Evolutionary conservation across 2,329 filamentous ascomycete species (phyloP), one percentile per base, ranked within the genome.

Genomic region (Stromatinia cepivora): DNA sequence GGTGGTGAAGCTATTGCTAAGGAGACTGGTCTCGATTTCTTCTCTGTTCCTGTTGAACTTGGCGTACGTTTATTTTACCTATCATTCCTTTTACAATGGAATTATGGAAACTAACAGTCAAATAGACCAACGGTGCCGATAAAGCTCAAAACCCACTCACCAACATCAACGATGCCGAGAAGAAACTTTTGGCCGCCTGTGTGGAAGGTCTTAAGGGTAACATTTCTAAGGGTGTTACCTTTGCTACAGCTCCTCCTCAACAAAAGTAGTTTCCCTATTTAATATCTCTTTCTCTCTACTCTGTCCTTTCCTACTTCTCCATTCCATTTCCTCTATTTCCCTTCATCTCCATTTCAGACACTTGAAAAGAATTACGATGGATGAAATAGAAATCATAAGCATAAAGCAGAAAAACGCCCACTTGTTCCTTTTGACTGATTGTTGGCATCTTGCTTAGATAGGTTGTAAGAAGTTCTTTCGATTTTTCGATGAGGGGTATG

Each of bases 41-140:
- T 99, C 88, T 97, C 95, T 70, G 93, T 96, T 68, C 94, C 94
- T 71, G 88, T 98, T 75, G 92, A 97, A 84, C 93, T 99, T 76
- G 95, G 95, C 79, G 93, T 96, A 91, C 84, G 92, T 80, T 97
- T 63, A 22, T 15, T 8, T 80, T 92, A 4, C 36, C 28, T 17
- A 1, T 4, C 5, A 28, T 56, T 2, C 92, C 79, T 88, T 89
- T 78, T 84, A 96, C 88, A 88, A 90, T 34, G 8, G 50, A 83
- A 89, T 98, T 77, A 84, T 97, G 78, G 90, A 95, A 79, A 91
- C 88, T 78, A 91, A 88, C 87, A 84, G 81, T 78, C 94, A 93
- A 83, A 86, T 94, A 81, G 91, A 91, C 87, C 91, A 91, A 42
- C 36, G 54, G 58, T 66, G 66, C 65, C 9, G 54, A 54, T 1